Evolutionary conservation across 2,329 filamentous ascomycete species (phyloP).

Genomic region (Aschersonia sp.): DNA sequence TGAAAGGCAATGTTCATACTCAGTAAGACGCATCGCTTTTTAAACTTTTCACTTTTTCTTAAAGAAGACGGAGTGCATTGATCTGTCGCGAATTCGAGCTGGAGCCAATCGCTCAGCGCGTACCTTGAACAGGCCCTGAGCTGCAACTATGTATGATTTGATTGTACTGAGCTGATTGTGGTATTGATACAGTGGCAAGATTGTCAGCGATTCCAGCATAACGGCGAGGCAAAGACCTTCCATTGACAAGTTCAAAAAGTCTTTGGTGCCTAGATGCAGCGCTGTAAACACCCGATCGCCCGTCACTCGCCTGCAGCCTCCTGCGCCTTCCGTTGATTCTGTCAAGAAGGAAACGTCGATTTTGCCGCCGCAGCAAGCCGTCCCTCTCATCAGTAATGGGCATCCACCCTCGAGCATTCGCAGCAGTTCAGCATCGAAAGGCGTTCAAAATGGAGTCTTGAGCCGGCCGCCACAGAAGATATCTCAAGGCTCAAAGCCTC

Average conservation of each 20-base stretch:
- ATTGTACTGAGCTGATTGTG: conserved; percentile 14
- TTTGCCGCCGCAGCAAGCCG: conserved; percentile 5
- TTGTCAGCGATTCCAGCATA: conserved; percentile 37
- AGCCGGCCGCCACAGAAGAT: background rate
- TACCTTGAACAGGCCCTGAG: too few species aligned
- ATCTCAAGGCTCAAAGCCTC: background rate
- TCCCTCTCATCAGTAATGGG: background rate
- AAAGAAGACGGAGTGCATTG: too few species aligned
- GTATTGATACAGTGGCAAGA: conserved; percentile 16
- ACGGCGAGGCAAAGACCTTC: conserved; percentile 31
- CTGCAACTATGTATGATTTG: too few species aligned
- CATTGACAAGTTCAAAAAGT: conserved; percentile 26
- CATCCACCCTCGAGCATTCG: background rate
- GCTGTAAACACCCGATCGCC: conserved; percentile 3
- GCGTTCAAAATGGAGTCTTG: conserved; percentile 1
- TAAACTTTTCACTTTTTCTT: too few species aligned
- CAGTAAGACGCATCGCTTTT: too few species aligned
- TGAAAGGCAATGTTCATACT: too few species aligned
- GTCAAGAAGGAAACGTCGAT: conserved; percentile 4
- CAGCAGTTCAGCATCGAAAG: conserved; percentile 5
- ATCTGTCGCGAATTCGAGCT: too few species aligned
- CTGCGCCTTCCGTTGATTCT: background rate
- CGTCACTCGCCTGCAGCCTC: background rate
- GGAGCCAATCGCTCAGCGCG: too few species aligned
- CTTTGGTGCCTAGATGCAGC: conserved; percentile 9